These are phyloP conservation scores for Allium cepa DNA, from an alignment of 106 monocot genomes.

Conservation along the genomic window DNA sequence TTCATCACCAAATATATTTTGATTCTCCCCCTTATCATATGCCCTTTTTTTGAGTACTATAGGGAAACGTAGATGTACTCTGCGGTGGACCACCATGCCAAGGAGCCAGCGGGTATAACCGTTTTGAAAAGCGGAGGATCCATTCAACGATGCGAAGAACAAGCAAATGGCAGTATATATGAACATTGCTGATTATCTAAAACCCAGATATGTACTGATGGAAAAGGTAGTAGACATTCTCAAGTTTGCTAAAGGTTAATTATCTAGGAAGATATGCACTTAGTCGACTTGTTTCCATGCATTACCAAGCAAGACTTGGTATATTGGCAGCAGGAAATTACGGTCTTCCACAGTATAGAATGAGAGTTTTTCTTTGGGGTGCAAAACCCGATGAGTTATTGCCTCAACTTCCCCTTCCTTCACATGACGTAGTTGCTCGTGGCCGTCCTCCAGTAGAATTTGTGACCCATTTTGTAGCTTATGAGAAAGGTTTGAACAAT, in stretches of 20 bases:
- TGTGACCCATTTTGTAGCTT: background rate
- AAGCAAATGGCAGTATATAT: constrained; percentile 68
- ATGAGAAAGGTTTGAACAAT: background rate
- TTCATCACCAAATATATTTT: background rate
- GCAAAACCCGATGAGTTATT: constrained; percentile 10
- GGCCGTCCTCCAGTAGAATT: background rate
- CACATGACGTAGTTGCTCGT: background rate
- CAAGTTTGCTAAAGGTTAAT: constrained; percentile 66
- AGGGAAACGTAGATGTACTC: constrained; percentile 81
- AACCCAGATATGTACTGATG: constrained; percentile 84
- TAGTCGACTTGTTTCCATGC: constrained; percentile 33
- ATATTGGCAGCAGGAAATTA: constrained; percentile 21
- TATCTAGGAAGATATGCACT: constrained; percentile 78
- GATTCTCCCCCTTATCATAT: background rate
- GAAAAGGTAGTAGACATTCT: constrained; percentile 95
- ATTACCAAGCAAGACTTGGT: constrained; percentile 20
- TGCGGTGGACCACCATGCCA: constrained; percentile 98
- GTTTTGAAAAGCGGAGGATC: constrained; percentile 52
- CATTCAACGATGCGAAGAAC: constrained; percentile 68
- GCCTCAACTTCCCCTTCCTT: background rate
- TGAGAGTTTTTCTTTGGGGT: constrained; percentile 24
- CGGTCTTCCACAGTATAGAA: constrained; percentile 21
- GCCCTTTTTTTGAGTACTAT: background rate
- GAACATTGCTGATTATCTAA: constrained; percentile 71
- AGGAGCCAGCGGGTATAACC: constrained; percentile 83